Conservation (phyloP, 1,139 yeast species). For the Magnusiomyces tetraspermus region DNA sequence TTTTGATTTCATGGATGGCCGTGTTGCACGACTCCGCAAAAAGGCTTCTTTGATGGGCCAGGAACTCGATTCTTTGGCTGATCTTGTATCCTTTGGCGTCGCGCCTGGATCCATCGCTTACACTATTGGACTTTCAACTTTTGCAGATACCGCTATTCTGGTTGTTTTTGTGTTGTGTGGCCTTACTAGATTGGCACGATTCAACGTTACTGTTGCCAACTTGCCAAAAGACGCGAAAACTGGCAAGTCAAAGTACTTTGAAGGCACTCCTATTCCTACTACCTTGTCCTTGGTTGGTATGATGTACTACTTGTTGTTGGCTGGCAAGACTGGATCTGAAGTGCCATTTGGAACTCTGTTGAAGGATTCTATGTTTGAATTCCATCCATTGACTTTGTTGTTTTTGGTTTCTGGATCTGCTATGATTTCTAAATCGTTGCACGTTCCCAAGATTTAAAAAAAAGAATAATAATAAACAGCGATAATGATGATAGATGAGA, state of each 20-base stretch:
- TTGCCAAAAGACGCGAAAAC: conserved; percentile 70
- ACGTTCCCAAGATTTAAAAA: conserved; percentile 72
- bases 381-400: conserved; percentile 59
- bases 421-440: conserved; percentile 82
- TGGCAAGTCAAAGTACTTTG: conserved; percentile 73
- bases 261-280: conserved; percentile 93
- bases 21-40: conserved; percentile 90
- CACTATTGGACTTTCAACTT: conserved; percentile 78
- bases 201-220: conserved; percentile 86
- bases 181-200: conserved; percentile 84
- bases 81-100: conserved; percentile 83
- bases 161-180: conserved; percentile 90
- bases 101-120: conserved; percentile 92
- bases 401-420: conserved; percentile 80
- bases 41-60: conserved; percentile 93
- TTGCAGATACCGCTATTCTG: conserved; percentile 65
- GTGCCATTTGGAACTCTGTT: conserved; percentile 56
- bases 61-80: conserved; percentile 93
- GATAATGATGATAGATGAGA: too few species aligned
- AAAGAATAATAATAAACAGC: too few species aligned
- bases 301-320: conserved; percentile 55
- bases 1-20: conserved; percentile 93
- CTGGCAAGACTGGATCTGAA: conserved; percentile 34
- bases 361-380: conserved; percentile 49
- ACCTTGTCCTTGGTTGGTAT: conserved; percentile 62